Evolutionary conservation across 1,284 basidiomycete species (phyloP), one percentile per base, ranked within the genome.

Genomic region (Cryptococcus sp.): DNA sequence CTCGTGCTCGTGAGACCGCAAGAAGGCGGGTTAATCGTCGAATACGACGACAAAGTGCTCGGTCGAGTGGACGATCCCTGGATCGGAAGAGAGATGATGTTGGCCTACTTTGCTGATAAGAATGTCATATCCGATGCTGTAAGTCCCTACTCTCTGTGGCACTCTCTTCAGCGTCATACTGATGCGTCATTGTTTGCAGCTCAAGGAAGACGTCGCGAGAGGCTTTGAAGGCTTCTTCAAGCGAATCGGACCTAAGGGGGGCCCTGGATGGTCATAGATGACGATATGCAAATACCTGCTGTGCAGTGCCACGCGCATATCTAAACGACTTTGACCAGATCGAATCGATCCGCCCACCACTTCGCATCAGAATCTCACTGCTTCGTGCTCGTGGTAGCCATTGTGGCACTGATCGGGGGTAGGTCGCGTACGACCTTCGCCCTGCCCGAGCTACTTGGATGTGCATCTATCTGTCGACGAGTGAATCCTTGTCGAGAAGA

Each of bases 51-150:
- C 25, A 69, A 67, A 43, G 58, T 72, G 7, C 64, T 81, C 3
- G 80, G 80, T 5, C 55, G 52, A 47, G 69, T 80, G 13, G 57
- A 72, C 19, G 73, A 79, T 55, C 41, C 57, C 3, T 79, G 78
- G 70, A 55, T 81, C 13, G 75, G 75, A 1, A 69, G 70, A 22
- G 74, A 80, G 57, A 48, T 81, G 51, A 75, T 81, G 55, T 58
- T 76, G 46, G 77, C 78, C 2, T 81, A 81, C 65, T 80, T 81
- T 62, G 68, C 76, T 1, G 73, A 77, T 54, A 70, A 73, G 50
- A 69, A 75, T 46, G 73, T 74, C 37, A 78, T 79, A 19, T 79
- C 77, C 11, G 62, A 67, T 13, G 72, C 72, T 63, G 78, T 74
- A 25, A 19, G 74, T 65, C 15, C 16, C 15, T 16, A 29, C 52